phyloP scores from a whole-genome alignment of 2,329 filamentous ascomycete genomes.

The Colletotrichum neosansevieriae region DNA sequence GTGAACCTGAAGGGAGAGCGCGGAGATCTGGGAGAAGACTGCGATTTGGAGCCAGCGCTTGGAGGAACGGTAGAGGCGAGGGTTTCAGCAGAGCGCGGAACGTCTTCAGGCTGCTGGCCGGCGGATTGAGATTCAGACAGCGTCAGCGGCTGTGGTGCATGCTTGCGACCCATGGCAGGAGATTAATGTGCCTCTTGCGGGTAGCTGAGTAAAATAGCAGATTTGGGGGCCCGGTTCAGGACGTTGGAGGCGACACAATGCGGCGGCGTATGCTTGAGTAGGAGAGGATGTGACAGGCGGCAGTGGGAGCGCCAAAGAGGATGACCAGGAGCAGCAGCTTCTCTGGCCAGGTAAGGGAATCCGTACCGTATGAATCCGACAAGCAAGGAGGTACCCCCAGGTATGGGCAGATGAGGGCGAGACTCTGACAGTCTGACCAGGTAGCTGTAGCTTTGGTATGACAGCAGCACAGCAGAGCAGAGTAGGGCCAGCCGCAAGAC shows the following conservation, averaged over 20 bases:
- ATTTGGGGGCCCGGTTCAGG: constrained; percentile 41
- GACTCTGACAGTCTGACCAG: not conserved
- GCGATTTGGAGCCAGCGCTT: constrained; percentile 52
- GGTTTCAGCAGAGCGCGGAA: constrained; percentile 48
- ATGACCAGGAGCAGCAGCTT: not conserved
- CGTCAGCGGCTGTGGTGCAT: constrained; percentile 69
- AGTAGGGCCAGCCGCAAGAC: no score
- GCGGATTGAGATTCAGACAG: constrained; percentile 57
- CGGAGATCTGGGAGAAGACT: constrained; percentile 58
- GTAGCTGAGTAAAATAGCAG: constrained; percentile 22
- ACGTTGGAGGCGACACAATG: constrained; percentile 23
- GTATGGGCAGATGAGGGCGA: not conserved
- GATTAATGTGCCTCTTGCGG: constrained; percentile 33
- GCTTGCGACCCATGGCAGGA: constrained; percentile 66
- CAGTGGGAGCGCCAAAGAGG: constrained; percentile 18
- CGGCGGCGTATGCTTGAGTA: not conserved
- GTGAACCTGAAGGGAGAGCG: constrained; percentile 60
- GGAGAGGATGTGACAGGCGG: not conserved
- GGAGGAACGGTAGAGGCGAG: constrained; percentile 48
- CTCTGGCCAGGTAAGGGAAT: constrained; percentile 19
- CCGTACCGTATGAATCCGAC: constrained; percentile 35
- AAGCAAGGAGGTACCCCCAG: constrained; percentile 2
- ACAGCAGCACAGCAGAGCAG: no score
- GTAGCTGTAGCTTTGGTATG: no score
- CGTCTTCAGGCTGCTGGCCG: constrained; percentile 47